Base-by-base conservation (phyloP, 2,329 filamentous ascomycete species). In the Ceratocystis variospora region DNA sequence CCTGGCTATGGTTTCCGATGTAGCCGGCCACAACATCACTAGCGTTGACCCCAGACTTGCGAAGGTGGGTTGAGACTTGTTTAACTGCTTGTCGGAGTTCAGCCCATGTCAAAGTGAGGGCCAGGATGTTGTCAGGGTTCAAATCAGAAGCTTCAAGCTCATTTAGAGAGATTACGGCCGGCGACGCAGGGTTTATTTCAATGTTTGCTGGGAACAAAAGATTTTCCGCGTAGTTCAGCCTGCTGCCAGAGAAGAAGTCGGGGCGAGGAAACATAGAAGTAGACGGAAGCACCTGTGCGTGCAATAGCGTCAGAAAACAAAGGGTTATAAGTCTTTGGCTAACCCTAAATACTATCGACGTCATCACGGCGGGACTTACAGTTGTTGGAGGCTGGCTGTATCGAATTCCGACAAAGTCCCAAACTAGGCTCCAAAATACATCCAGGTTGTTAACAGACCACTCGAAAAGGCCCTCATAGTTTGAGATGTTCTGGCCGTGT, bases 201-300 rank as follows among this genome's bases (percentile, higher is more conserved):
- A 28, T 37, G 45, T 82, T 78, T 62, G 79, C 79, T 2, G 93
- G 93, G 74, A 87, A 96, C 2, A 99, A 84, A 65, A 97, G 80
- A 74, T 99, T 99, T 77, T 97, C 90, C 31, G 93, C 92, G 74
- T 96, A 97, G 75, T 97, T 99, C 70, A 97, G 80, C 67, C 80
- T 85, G 15, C 89, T 83, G 8, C 87, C 87, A 66, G 84, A 75
- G 74, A 96, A 97, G 79, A 96, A 97, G 68, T 86, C 79, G 6
- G 93, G 92, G 28, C 90, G 86, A 28, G 93, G 93, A 72, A 91
- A 97, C 81, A 97, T 88, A 61, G 83, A 79, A 5, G 85, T 81
- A 50, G 81, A 74, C 28, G 88, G 83, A 19, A 96, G 78, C 53
- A 90, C 87, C 86, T 92, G 71, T 17, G 31, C 61, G 71, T 17